Percentiles rank a stretch among this genome's conserved stretches.
phyloP scores from a whole-genome alignment of 192 early-diverging fungal genomes.

The Allomyces javanicus region DNA sequence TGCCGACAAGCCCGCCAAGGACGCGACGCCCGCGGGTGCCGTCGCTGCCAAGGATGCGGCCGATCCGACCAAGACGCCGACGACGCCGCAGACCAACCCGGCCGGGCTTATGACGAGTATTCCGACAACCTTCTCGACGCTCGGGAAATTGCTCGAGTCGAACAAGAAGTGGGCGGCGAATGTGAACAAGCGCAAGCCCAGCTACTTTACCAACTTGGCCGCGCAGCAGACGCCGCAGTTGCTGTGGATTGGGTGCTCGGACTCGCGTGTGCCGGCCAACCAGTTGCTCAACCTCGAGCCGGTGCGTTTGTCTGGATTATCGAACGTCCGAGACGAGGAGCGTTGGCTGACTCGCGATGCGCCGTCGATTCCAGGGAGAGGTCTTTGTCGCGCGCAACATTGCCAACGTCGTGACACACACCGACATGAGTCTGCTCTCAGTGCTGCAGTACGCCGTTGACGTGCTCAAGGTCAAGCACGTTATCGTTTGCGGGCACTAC shows the following conservation, averaged over 20 bases:
- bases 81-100: not conserved
- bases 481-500: conserved; percentile 49
- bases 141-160: not conserved
- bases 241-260: conserved; percentile 67
- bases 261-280: conserved; percentile 80
- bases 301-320: conserved; percentile 9
- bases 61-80: no score
- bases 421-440: conserved; percentile 61
- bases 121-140: not conserved
- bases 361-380: conserved; percentile 39
- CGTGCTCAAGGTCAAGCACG: conserved; percentile 73
- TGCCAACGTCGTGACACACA: conserved; percentile 68
- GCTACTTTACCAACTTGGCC: conserved; percentile 51
- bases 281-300: conserved; percentile 31
- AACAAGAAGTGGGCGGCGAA: conserved; percentile 44
- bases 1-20: no score
- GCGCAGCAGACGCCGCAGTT: conserved; percentile 61
- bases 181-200: conserved; percentile 33
- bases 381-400: conserved; percentile 96
- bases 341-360: conserved; percentile 9
- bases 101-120: not conserved
- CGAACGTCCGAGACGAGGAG: not conserved
- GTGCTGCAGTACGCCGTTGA: conserved; percentile 90
- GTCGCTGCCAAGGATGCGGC: no score
- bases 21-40: no score